Evolutionary conservation across 345 rosid species (phyloP).

Genomic region (Odontarrhena argentea): DNA sequence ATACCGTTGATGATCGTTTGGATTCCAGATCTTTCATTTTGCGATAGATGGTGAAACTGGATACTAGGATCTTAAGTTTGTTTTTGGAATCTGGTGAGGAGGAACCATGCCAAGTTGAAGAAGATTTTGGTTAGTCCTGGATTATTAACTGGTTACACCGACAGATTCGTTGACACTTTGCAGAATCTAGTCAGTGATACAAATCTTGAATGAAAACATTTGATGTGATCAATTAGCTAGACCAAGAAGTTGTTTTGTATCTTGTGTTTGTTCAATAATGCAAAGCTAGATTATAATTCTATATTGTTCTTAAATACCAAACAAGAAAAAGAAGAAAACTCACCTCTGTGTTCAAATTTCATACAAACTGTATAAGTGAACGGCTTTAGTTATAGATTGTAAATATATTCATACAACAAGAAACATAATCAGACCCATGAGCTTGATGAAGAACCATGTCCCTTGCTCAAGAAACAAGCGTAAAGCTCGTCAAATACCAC

Average conservation of each 20-base stretch:
- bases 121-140: no score
- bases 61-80: background rate
- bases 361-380: slow-evolving; percentile 2
- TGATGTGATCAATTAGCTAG: slow-evolving; percentile 2
- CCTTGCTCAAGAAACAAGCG: slow-evolving; percentile 56
- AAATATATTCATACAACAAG: slow-evolving; percentile 16
- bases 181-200: background rate
- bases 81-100: no score
- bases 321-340: background rate
- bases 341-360: background rate
- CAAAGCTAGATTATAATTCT: background rate
- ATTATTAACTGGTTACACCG: no score
- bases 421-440: slow-evolving; percentile 46
- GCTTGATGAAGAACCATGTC: slow-evolving; percentile 51
- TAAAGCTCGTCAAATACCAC: slow-evolving; percentile 70
- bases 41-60: background rate
- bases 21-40: background rate
- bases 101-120: no score
- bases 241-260: background rate
- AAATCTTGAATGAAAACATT: slow-evolving; percentile 8
- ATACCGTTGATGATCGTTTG: slow-evolving; percentile 19
- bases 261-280: background rate
- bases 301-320: background rate
- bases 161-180: no score
- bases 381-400: background rate